Evolutionary conservation across 1,139 yeast species (phyloP).

Genomic region (Pichia cactophila): DNA sequence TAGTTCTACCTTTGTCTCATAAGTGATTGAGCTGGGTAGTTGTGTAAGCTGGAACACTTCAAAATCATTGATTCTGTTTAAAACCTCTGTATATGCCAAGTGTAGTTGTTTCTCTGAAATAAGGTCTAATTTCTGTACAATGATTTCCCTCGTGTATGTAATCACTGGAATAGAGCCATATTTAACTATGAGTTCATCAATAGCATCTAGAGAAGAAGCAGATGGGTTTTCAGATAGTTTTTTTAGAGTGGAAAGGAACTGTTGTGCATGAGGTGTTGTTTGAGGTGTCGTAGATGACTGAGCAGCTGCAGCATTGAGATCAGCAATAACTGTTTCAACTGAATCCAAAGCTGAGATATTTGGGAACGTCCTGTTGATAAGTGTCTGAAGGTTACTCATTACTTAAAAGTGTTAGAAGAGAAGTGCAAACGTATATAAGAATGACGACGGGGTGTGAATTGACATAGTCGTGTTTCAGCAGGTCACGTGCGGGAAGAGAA

Average conservation of each 20-base stretch:
- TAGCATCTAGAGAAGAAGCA: background rate
- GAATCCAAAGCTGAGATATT: slow-evolving; percentile 4
- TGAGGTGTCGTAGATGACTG: background rate
- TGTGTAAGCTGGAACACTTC: slow-evolving; percentile 7
- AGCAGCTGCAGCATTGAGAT: background rate
- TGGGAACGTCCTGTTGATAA: background rate
- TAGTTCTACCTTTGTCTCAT: background rate
- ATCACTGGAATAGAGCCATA: slow-evolving; percentile 11
- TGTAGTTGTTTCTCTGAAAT: slow-evolving; percentile 1
- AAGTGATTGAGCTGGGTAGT: background rate
- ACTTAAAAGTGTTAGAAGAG: background rate
- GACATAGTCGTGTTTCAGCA: background rate
- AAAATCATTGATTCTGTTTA: slow-evolving; percentile 8
- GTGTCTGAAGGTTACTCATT: background rate
- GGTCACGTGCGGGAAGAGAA: background rate
- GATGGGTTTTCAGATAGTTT: slow-evolving; percentile 1
- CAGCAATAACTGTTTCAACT: slow-evolving; percentile 8
- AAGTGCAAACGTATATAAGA: background rate
- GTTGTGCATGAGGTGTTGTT: background rate
- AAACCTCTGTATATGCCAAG: background rate
- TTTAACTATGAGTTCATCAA: slow-evolving; percentile 5
- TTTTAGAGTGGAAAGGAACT: slow-evolving; percentile 3
- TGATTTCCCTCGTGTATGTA: slow-evolving; percentile 11
- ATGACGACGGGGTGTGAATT: background rate
- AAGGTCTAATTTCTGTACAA: slow-evolving; percentile 7